phyloP scores from a whole-genome alignment of 2,329 filamentous ascomycete species.

The Colletotrichum paranaense region DNA sequence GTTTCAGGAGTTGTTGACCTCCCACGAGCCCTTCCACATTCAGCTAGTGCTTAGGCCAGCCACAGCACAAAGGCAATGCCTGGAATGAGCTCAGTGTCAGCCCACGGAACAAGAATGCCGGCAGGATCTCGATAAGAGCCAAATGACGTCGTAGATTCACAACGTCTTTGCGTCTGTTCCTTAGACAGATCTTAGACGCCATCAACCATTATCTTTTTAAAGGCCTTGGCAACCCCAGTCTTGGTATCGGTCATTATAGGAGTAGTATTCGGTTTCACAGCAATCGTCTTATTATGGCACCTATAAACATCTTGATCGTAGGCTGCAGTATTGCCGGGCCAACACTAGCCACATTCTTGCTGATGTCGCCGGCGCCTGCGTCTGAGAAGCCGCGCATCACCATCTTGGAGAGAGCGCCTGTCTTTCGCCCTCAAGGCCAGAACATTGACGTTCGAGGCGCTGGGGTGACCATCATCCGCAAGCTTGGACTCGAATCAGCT shows the following conservation, averaged over 20 bases:
- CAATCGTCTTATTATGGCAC: constrained; percentile 10
- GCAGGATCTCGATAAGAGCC: background rate
- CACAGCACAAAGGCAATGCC: background rate
- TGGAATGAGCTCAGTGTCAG: background rate
- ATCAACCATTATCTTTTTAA: background rate
- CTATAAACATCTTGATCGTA: constrained; percentile 41
- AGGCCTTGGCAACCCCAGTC: background rate
- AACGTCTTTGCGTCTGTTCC: background rate
- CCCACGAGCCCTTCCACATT: background rate
- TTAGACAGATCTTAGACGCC: fast-evolving
- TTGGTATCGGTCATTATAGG: background rate
- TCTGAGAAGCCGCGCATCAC: constrained; percentile 43
- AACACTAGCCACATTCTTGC: constrained; percentile 39
- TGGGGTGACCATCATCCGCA: constrained; percentile 50
- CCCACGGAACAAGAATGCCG: background rate
- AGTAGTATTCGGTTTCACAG: background rate
- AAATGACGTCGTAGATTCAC: background rate
- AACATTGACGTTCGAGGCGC: constrained; percentile 50
- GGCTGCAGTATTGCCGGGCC: constrained; percentile 49
- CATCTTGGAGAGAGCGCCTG: constrained; percentile 51
- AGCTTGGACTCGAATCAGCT: constrained; percentile 50
- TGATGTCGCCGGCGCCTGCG: constrained; percentile 1
- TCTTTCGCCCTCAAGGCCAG: constrained; percentile 43
- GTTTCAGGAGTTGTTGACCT: background rate
- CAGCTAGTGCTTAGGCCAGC: background rate